These are phyloP conservation scores for Diphasiastrum complanatum DNA, from an alignment of 83 land plant genomes.

Conservation along the genomic window DNA sequence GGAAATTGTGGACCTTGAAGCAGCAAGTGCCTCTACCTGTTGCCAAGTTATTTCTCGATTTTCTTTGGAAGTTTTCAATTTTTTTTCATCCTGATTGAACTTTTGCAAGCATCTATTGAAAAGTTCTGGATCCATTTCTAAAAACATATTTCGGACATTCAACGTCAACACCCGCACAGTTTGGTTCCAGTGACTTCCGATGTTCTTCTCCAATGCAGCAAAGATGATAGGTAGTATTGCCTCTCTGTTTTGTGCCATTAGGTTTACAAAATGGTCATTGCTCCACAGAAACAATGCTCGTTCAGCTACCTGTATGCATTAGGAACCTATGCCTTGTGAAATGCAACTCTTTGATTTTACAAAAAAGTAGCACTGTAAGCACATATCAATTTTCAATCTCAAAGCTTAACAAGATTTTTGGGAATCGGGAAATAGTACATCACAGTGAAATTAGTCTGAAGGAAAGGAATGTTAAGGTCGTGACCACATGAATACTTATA, in stretches of 20 bases:
- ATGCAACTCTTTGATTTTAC: too few species aligned
- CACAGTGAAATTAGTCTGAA: too few species aligned
- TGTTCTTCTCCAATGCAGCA: constrained; percentile 53
- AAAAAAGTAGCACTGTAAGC: too few species aligned
- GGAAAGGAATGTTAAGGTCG: too few species aligned
- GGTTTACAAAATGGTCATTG: constrained; percentile 22
- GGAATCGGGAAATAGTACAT: too few species aligned
- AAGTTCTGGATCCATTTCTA: constrained; percentile 57
- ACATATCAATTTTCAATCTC: too few species aligned
- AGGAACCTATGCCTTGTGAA: too few species aligned
- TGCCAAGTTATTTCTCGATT: constrained; percentile 49
- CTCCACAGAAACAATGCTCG: constrained; percentile 63
- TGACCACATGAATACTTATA: too few species aligned
- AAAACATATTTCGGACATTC: constrained; percentile 60
- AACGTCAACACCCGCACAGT: constrained; percentile 50
- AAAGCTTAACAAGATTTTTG: too few species aligned
- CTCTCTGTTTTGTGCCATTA: constrained; percentile 52
- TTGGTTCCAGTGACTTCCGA: constrained; percentile 55
- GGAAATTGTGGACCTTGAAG: constrained; percentile 22
- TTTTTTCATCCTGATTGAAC: constrained; percentile 35
- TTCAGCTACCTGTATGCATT: constrained; percentile 75
- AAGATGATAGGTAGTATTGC: constrained; percentile 50
- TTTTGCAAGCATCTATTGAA: constrained; percentile 50
- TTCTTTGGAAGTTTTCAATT: constrained; percentile 35
- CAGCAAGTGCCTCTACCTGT: constrained; percentile 38